Percentiles rank a stretch among this genome's conserved stretches.
These are phyloP conservation scores for Nigrograna mackinnonii DNA, from an alignment of 2,329 filamentous ascomycete species.

Conservation along the genomic window DNA sequence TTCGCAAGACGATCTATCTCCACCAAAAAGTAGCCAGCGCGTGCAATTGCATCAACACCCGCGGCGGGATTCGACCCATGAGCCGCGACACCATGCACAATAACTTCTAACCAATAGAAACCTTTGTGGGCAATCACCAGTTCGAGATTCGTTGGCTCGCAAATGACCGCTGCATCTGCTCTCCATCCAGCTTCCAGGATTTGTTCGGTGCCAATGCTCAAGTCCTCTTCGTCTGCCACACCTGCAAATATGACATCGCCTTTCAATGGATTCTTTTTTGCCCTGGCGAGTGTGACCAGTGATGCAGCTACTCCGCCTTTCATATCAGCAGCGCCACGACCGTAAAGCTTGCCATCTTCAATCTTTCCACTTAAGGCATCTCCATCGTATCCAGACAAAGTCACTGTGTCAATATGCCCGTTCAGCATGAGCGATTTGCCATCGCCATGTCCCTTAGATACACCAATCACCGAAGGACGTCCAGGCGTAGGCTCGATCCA, in stretches of 20 bases:
- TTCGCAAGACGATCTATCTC: slow-evolving; percentile 49
- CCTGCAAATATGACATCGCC: slow-evolving; percentile 59
- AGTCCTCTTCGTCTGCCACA: slow-evolving; percentile 58
- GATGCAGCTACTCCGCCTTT: slow-evolving; percentile 55
- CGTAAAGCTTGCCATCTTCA: slow-evolving; percentile 20
- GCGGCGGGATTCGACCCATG: slow-evolving; percentile 45
- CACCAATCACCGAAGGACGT: slow-evolving; percentile 55
- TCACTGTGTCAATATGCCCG: slow-evolving; percentile 59
- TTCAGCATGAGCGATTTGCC: slow-evolving; percentile 58
- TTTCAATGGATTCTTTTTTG: slow-evolving; percentile 27
- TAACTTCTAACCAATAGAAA: slow-evolving; percentile 52
- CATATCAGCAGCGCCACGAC: slow-evolving; percentile 56
- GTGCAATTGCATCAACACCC: slow-evolving; percentile 55
- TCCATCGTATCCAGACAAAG: slow-evolving; percentile 49
- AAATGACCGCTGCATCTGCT: slow-evolving; percentile 56
- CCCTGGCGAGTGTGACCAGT: slow-evolving; percentile 47
- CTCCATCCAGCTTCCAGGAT: slow-evolving; percentile 56
- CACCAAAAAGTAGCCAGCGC: slow-evolving; percentile 52
- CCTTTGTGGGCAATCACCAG: slow-evolving; percentile 55
- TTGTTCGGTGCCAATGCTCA: slow-evolving; percentile 56
- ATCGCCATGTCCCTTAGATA: slow-evolving; percentile 50
- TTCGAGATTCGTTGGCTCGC: slow-evolving; percentile 50
- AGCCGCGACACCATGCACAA: slow-evolving; percentile 46
- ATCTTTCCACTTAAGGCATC: slow-evolving; percentile 49
- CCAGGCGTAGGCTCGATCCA: slow-evolving; percentile 52